phyloP scores from a whole-genome alignment of 495 filamentous ascomycete genomes.

The Paragyromitra xinjiangensis region DNA sequence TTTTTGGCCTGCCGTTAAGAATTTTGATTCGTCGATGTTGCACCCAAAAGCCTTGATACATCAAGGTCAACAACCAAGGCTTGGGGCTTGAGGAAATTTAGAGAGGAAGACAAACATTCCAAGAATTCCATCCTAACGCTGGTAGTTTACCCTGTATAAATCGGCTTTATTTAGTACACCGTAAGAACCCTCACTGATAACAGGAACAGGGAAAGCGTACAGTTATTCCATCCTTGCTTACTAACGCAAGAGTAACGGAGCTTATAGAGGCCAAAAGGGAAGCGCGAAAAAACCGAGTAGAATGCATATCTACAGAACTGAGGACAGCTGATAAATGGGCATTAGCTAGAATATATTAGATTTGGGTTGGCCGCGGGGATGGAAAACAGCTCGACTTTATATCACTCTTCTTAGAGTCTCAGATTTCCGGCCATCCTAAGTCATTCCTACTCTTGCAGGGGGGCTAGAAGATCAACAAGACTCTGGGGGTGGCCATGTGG shows the following conservation, averaged over 20 bases:
- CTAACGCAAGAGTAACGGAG: constrained; percentile 15
- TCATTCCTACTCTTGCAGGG: background rate
- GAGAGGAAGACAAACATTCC: constrained; percentile 60
- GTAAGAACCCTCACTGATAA: no score
- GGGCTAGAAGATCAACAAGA: constrained; percentile 3
- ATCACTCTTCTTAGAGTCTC: background rate
- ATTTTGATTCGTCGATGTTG: constrained; percentile 65
- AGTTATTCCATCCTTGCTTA: constrained; percentile 36
- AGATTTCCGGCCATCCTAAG: background rate
- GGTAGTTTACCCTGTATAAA: constrained; percentile 62
- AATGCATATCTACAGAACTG: constrained; percentile 17
- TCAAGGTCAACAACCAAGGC: background rate
- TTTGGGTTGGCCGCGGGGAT: background rate
- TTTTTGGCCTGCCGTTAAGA: constrained; percentile 64
- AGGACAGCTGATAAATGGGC: background rate
- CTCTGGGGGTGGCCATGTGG: constrained; percentile 3
- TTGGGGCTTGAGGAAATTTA: background rate
- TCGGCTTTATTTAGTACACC: background rate
- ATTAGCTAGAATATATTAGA: background rate
- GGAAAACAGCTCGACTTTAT: background rate
- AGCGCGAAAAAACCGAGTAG: constrained; percentile 5
- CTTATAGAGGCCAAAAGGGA: constrained; percentile 22
- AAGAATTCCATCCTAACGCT: constrained; percentile 70
- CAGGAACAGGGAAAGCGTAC: constrained; percentile 16
- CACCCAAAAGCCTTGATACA: constrained; percentile 65